Evolutionary conservation across 2,329 filamentous ascomycete genomes (phyloP).

Genomic region (Diaporthe vexans): DNA sequence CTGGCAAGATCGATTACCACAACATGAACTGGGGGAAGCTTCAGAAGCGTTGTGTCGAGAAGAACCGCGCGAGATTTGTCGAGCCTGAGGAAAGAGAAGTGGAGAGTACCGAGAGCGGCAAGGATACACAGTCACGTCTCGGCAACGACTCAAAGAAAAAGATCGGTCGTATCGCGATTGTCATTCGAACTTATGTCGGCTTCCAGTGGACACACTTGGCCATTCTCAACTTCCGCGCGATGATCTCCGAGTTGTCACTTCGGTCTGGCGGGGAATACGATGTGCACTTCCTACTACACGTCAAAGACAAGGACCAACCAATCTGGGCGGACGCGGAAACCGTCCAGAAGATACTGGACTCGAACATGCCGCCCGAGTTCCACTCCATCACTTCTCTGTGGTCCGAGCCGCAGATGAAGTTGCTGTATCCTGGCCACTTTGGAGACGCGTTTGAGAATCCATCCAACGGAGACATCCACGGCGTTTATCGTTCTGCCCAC

Average conservation of each 20-base stretch:
- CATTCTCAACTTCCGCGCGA: slow-evolving; percentile 83
- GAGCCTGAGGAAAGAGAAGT: slow-evolving; percentile 51
- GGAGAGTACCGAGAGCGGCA: slow-evolving; percentile 41
- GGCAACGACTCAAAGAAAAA: slow-evolving; percentile 50
- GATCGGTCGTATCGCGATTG: slow-evolving; percentile 76
- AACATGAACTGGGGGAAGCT: slow-evolving; percentile 68
- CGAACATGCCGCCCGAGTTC: slow-evolving; percentile 80
- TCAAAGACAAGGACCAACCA: slow-evolving; percentile 82
- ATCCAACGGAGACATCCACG: slow-evolving; percentile 71
- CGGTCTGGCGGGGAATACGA: slow-evolving; percentile 85
- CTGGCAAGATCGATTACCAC: slow-evolving; percentile 69
- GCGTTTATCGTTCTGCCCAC: slow-evolving; percentile 77
- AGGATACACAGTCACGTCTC: slow-evolving; percentile 33
- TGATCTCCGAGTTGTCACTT: slow-evolving; percentile 84
- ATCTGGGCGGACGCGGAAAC: slow-evolving; percentile 86
- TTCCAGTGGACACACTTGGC: slow-evolving; percentile 84
- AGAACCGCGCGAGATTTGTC: slow-evolving; percentile 75
- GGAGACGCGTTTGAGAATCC: slow-evolving; percentile 75
- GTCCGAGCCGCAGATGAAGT: slow-evolving; percentile 86
- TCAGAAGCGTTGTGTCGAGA: slow-evolving; percentile 66
- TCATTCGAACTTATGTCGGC: slow-evolving; percentile 85
- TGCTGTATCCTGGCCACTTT: slow-evolving; percentile 81
- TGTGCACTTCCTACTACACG: slow-evolving; percentile 87
- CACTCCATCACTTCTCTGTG: slow-evolving; percentile 85
- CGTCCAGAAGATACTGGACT: slow-evolving; percentile 78